phyloP scores from a whole-genome alignment of 2,329 filamentous ascomycete genomes.

The Cladosporium sp. region DNA sequence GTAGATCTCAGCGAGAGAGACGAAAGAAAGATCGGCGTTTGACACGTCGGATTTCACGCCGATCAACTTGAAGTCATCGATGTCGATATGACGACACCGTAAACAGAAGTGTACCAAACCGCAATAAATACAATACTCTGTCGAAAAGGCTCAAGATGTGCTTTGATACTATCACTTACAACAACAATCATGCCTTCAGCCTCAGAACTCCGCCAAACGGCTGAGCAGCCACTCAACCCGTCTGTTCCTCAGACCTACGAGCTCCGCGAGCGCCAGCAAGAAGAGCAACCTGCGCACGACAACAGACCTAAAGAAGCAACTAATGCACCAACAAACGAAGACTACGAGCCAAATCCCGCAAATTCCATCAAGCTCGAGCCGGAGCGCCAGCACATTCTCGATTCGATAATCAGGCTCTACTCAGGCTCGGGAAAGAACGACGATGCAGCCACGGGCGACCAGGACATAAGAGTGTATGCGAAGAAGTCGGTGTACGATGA shows the following conservation, averaged over 20 bases:
- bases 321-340: constrained; percentile 36
- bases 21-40: constrained; percentile 3
- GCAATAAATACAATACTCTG: background rate
- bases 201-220: constrained; percentile 11
- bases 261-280: constrained; percentile 15
- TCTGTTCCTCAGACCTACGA: constrained; percentile 19
- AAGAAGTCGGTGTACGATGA: constrained; percentile 51
- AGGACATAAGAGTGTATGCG: constrained; percentile 52
- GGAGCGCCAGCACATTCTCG: constrained; percentile 43
- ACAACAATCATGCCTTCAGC: constrained; percentile 15
- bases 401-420: constrained; percentile 48
- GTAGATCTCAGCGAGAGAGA: background rate
- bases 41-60: background rate
- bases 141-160: background rate
- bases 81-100: constrained; percentile 10
- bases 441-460: constrained; percentile 7
- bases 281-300: constrained; percentile 14
- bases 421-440: constrained; percentile 49
- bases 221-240: constrained; percentile 15
- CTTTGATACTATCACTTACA: background rate
- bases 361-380: constrained; percentile 38
- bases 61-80: constrained; percentile 11
- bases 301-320: constrained; percentile 13
- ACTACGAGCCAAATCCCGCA: constrained; percentile 46
- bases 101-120: background rate